Base-by-base conservation (phyloP, 192 early-diverging fungal species). In the Chytriomyces confervae region DNA sequence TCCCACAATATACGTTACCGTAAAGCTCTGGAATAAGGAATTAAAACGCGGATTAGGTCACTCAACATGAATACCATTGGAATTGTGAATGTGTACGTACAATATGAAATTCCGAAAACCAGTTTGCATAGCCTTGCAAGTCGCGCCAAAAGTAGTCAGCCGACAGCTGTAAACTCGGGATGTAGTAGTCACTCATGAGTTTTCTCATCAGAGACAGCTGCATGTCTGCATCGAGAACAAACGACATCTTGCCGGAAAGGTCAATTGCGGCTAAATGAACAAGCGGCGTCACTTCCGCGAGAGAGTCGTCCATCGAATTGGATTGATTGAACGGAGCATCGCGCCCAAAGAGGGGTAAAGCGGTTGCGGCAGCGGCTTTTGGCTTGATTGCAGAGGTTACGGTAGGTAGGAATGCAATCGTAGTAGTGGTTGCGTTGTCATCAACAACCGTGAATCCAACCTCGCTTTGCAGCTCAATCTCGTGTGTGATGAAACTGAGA, bases 91-190 rank as follows among this genome's bases (percentile, higher is more conserved):
- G 11, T 16, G 3, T 6, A 61, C 69, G 62, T 50, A 79, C 77
- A 24, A 85, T 68, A 23, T 85, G 81, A 64, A 79, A 81, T 23
- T 75, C 65, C 0, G 67, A 50, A 77, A 85, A 81, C 68, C 69
- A 79, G 11, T 27, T 43, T 44, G 71, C 47, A 46, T 71, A 46
- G 44, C 50, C 7, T 6, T 78, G 44, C 46, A 66, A 61, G 48
- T 57, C 48, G 5, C 7, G 27, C 69, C 65, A 50, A 50, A 62
- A 69, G 13, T 63, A n/a, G 11, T 76, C 29, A 18, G 73, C 48
- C 9, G 71, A 49, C 7, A 50, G 48, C 6, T 72, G 24, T 6
- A 79, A 61, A 46, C 70, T 68, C 0, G 74, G 66, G 0, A 71
- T 50, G 9, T 83, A 65, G 68, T 83, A 81, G 1, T 78, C 24